phyloP scores from a whole-genome alignment of 2,329 filamentous ascomycete genomes.

The Didymellaceae sp. region DNA sequence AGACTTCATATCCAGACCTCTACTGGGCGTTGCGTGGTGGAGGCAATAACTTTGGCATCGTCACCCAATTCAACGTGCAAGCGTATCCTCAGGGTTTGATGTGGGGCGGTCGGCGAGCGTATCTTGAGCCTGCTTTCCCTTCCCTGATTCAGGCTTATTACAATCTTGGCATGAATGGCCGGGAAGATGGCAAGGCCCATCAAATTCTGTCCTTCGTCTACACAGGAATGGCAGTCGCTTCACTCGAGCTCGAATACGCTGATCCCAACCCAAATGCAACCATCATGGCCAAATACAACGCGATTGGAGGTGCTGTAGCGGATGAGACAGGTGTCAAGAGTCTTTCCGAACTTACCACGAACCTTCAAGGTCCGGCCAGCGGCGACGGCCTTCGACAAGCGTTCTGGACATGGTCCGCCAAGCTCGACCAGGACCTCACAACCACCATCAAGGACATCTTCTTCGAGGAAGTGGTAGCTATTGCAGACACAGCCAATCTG shows the following conservation, averaged over 20 bases:
- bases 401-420: constrained; percentile 39
- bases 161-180: constrained; percentile 32
- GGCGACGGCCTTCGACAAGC: constrained; percentile 28
- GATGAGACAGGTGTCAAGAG: constrained; percentile 29
- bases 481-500: constrained; percentile 28
- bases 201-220: constrained; percentile 37
- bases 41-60: constrained; percentile 46
- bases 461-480: constrained; percentile 26
- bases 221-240: constrained; percentile 21
- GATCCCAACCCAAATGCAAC: constrained; percentile 33
- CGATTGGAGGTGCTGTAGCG: constrained; percentile 21
- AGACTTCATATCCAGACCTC: constrained; percentile 46
- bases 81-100: constrained; percentile 32
- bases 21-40: constrained; percentile 49
- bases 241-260: constrained; percentile 33
- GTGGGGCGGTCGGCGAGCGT: constrained; percentile 34
- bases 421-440: constrained; percentile 30
- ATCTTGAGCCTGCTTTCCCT: constrained; percentile 23
- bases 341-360: constrained; percentile 27
- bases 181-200: constrained; percentile 31
- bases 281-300: constrained; percentile 35
- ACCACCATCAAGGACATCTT: constrained; percentile 32
- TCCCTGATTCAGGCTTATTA: constrained; percentile 33
- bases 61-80: constrained; percentile 37
- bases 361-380: constrained; percentile 16